A percentile compares a stretch with the other conserved stretches of the same genome.
Evolutionary conservation across 495 filamentous ascomycete genomes (phyloP).

Genomic region (Penicillium maclennaniae): DNA sequence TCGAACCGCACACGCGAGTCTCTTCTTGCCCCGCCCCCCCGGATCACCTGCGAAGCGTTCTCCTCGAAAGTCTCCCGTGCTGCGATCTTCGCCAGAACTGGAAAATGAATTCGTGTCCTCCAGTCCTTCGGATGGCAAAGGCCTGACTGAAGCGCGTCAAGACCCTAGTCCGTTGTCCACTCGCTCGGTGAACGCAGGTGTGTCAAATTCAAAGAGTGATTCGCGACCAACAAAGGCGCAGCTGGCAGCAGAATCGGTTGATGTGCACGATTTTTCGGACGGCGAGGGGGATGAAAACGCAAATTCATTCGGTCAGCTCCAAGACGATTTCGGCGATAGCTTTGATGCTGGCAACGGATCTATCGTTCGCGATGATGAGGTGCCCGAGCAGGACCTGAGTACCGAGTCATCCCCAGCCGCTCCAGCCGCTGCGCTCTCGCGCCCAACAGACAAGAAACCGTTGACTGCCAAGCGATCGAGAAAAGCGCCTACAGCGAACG

Average conservation of each 20-base stretch:
- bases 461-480: conserved; percentile 10
- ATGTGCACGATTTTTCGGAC: conserved; percentile 33
- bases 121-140: conserved; percentile 38
- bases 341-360: conserved; percentile 28
- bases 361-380: conserved; percentile 17
- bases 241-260: conserved; percentile 6
- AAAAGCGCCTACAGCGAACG: conserved; percentile 15
- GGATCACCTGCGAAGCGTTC: conserved; percentile 47
- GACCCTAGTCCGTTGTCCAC: conserved; percentile 34
- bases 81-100: conserved; percentile 39
- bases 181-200: conserved; percentile 36
- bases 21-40: conserved; percentile 33
- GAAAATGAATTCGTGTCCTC: conserved; percentile 32
- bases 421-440: conserved; percentile 4
- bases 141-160: conserved; percentile 21
- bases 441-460: conserved; percentile 4
- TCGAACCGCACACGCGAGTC: conserved; percentile 27
- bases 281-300: conserved; percentile 38
- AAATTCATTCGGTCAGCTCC: conserved; percentile 23
- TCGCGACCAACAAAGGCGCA: conserved; percentile 17
- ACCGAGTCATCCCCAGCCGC: conserved; percentile 38
- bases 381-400: conserved; percentile 49
- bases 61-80: conserved; percentile 39
- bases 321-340: conserved; percentile 27
- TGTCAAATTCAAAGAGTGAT: conserved; percentile 36